Evolutionary conservation across 495 filamentous ascomycete genomes (phyloP), one percentile per base, ranked within the genome.

Genomic region (Baudoinia panamericana): DNA sequence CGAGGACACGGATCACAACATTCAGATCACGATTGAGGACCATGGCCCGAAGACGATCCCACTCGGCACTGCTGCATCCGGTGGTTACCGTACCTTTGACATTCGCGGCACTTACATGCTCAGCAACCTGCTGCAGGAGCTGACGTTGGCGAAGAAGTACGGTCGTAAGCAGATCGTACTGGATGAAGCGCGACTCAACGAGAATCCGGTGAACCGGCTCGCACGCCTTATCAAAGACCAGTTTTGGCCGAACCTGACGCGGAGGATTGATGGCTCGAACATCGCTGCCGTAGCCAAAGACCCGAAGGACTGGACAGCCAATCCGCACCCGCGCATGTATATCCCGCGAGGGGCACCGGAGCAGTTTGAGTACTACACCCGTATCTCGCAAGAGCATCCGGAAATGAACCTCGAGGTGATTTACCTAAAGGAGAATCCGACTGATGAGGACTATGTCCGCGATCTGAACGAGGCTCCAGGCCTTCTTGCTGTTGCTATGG

Each of bases 11-110:
- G 85, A 97, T 59, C 63, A 68, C 15, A 93, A 96, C 56, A 78
- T 78, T 64, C 84, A 95, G 59, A 97, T 97, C 55, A 96, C 90
- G 4, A 92, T 96, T 50, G 88, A 96, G 56, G 90, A 96, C 63
- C 63, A 68, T 41, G 90, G 90, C 10, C 90, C 90, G 15, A 97
- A 97, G 76, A 73, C 80, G 23, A 64, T 95, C 39, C 74, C 81
- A 18, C 62, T 95, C 22, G 82, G 84, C 53, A 93, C 88, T 4
- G 80, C 77, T n/a, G 75, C 70, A 24, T 95, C 90, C 19, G 78
- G 75, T 23, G 86, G 85, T n/a, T 73, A 78, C 60, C 83, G 84
- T 49, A 68, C 70, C 38, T 80, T 82, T 51, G 84, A 94, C 46
- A 69, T 97, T 24, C 82, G 88, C 41, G 90, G 90, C 25, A 94